Conservation (phyloP, 2,329 filamentous ascomycete species). For the Phyllosticta citrichinensis region DNA sequence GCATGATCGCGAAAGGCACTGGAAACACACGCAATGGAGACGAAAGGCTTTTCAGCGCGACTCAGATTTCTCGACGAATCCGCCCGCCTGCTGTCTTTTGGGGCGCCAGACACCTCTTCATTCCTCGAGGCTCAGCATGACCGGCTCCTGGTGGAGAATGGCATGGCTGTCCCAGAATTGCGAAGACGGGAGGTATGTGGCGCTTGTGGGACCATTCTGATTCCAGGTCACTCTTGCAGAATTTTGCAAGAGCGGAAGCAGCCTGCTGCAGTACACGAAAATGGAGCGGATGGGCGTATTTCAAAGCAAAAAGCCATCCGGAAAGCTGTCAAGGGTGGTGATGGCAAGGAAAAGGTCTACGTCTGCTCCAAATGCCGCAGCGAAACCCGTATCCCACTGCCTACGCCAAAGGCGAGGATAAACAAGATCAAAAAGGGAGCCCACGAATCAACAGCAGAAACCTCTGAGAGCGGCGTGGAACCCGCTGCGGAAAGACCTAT, state of each 20-base stretch:
- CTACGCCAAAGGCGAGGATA: conserved; percentile 16
- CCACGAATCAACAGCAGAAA: neutral
- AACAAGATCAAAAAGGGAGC: conserved; percentile 12
- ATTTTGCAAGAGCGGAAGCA: conserved; percentile 12
- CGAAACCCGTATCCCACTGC: conserved; percentile 17
- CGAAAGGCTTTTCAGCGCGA: conserved; percentile 11
- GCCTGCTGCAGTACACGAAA: neutral
- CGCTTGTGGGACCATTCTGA: conserved; percentile 27
- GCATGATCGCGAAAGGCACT: neutral
- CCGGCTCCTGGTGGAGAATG: conserved; percentile 17
- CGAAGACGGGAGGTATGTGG: conserved; percentile 19
- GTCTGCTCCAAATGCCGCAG: conserved; percentile 24
- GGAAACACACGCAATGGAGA: neutral
- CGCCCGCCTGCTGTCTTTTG: conserved; percentile 21
- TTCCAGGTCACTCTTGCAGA: conserved; percentile 28
- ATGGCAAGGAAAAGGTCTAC: conserved; percentile 18
- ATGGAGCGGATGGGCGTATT: neutral
- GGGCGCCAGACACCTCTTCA: conserved; percentile 25
- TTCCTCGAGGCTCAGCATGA: conserved; percentile 21
- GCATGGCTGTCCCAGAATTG: conserved; percentile 17
- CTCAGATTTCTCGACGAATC: conserved; percentile 26
- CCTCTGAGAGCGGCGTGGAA: too few relatives aligned
- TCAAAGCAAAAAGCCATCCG: neutral
- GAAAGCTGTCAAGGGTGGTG: neutral
- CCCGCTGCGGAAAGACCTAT: neutral